A percentile compares a stretch with the other conserved stretches of the same genome.
Evolutionary conservation across 352 stramenopile species (phyloP).

Genomic region (Phytopythium cucurbitacearum): DNA sequence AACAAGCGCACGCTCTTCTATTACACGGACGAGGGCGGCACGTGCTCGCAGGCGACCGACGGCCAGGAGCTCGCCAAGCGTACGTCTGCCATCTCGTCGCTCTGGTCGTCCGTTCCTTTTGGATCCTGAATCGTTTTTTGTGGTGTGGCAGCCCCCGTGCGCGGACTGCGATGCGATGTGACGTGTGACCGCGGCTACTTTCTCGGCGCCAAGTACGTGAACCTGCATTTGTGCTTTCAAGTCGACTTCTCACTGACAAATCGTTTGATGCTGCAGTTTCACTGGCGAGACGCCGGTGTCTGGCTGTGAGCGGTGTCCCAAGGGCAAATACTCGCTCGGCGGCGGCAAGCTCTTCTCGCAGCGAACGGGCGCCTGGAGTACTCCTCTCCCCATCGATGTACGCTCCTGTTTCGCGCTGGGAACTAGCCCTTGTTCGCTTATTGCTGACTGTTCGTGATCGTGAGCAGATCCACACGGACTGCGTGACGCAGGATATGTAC

Average conservation of each 20-base stretch:
- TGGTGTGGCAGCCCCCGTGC: slow-evolving; percentile 43
- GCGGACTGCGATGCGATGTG: slow-evolving; percentile 64
- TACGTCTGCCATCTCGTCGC: slow-evolving; percentile 13
- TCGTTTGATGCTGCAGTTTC: slow-evolving; percentile 31
- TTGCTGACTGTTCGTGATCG: neutral
- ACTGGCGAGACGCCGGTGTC: slow-evolving; percentile 50
- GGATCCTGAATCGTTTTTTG: slow-evolving; percentile 1
- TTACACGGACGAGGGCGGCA: slow-evolving; percentile 48
- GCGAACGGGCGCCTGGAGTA: slow-evolving; percentile 60
- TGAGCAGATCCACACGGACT: slow-evolving; percentile 53
- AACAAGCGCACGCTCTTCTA: slow-evolving; percentile 72
- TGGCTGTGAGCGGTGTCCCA: slow-evolving; percentile 63
- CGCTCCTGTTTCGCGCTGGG: neutral
- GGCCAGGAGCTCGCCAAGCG: slow-evolving; percentile 40
- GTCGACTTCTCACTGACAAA: slow-evolving; percentile 1
- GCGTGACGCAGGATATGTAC: slow-evolving; percentile 72
- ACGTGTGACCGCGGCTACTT: slow-evolving; percentile 66
- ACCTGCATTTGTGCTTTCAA: neutral
- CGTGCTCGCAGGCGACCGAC: slow-evolving; percentile 34
- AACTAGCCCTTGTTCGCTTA: neutral
- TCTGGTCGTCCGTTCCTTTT: neutral
- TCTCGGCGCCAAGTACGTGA: slow-evolving; percentile 71
- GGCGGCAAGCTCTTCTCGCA: slow-evolving; percentile 71
- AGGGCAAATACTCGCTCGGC: slow-evolving; percentile 74
- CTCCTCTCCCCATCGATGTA: slow-evolving; percentile 51